Conservation (phyloP, 164 flowering plant species). For the Berberis thunbergii region DNA sequence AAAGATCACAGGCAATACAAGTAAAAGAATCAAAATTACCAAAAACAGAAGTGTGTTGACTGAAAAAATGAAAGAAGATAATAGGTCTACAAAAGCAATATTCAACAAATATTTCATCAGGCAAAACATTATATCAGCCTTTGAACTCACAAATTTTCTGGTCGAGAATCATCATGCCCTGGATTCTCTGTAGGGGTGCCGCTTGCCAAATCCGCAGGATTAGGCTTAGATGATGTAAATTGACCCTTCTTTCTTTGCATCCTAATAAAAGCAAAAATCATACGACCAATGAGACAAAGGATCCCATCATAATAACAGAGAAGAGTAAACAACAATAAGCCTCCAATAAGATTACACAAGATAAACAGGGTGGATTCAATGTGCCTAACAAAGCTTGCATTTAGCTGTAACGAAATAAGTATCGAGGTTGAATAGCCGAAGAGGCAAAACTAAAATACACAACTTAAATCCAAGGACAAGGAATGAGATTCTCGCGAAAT, state of each 20-base stretch:
- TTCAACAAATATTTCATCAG: too few species aligned
- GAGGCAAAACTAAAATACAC: too few species aligned
- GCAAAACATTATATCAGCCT: not conserved
- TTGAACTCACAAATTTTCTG: slow-evolving; percentile 43
- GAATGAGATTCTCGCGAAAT: too few species aligned
- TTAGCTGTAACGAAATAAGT: too few species aligned
- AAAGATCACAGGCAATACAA: slow-evolving; percentile 2
- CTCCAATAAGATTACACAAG: too few species aligned
- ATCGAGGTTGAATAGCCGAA: too few species aligned
- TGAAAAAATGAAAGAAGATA: not conserved
- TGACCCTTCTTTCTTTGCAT: slow-evolving; percentile 74
- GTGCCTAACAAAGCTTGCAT: too few species aligned
- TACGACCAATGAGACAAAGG: not conserved
- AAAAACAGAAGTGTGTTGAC: not conserved
- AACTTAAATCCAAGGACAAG: too few species aligned
- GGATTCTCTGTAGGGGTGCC: slow-evolving; percentile 25
- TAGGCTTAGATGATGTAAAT: slow-evolving; percentile 48
- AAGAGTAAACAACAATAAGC: too few species aligned
- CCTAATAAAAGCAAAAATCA: slow-evolving; percentile 23
- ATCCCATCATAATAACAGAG: too few species aligned
- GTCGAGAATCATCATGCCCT: slow-evolving; percentile 27
- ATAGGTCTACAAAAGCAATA: not conserved
- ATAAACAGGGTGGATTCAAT: too few species aligned
- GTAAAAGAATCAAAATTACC: not conserved
- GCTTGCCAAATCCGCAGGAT: slow-evolving; percentile 30